Base-by-base conservation (phyloP, 768 basidiomycete species). In the Pulveroboletus frians region DNA sequence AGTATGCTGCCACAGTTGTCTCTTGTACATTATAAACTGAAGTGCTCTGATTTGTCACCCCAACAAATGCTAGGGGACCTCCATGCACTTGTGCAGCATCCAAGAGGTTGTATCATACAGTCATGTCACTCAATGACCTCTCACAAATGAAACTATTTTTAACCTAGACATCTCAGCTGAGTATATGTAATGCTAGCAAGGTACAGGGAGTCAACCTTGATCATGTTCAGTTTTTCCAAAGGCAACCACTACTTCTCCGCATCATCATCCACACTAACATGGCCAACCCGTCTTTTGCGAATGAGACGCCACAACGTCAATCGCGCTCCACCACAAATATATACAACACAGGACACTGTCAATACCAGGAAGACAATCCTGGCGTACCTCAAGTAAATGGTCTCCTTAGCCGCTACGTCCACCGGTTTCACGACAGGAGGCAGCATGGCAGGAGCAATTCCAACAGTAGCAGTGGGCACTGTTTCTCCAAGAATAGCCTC, bases 191-290 rank as follows among this genome's bases (percentile, higher is more conserved):
- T n/a, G n/a, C n/a, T 32, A 14, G 15, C 13, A 15, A 14, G 31
- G 31, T 32, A 32, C 31, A 14, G 15, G 21, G 21, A 21, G 23
- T 26, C 23, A 26, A 26, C 23, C 23, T 26, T 26, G 23, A 6
- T 26, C 23, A 6, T 26, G 4, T 26, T 26, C 23, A 26, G 23
- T 26, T 26, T 26, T 26, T 32, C 13, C 30, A 5, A 11, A 13
- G 30, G 9, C 30, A 31, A 9, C 34, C 70, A 79, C 69, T 43
- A 79, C 69, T 78, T 75, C 67, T 77, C 75, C 49, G 71, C 40
- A 44, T 82, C 82, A 3, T 76, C 76, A n/a, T 73, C 74, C 13
- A 69, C 64, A 10, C 62, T 67, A 10, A 83, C 72, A 39, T 70
- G 73, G 38, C 70, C 63, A 30, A 68, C 60, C 35, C 60, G 55